Evolutionary conservation across 305 asterid species (phyloP), one percentile per base, ranked within the genome.

Genomic region (Coffea humblotiana): DNA sequence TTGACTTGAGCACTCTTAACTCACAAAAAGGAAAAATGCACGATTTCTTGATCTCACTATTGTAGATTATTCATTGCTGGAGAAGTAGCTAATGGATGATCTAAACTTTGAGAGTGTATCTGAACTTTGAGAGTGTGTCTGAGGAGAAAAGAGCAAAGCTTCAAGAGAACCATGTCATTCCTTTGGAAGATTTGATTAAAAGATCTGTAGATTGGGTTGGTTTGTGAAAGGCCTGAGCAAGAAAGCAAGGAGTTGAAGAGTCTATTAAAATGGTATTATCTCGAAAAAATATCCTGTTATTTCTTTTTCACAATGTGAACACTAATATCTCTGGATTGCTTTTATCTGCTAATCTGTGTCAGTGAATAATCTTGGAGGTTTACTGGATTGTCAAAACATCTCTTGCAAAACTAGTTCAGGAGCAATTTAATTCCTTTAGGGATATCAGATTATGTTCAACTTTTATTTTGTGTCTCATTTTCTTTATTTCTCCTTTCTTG

Each of bases 171-270:
- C 45, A 79, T 35, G 78, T 49, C 43, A 77, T 85, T 29, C 75
- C 85, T 1, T 67, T 83, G 88, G 89, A 87, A 77, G 89, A 88
- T 40, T 78, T 90, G 87, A 70, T 84, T 27, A 86, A 70, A 71
- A 81, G 80, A 69, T 80, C 87, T 2, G 32, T 29, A 29, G 69
- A 87, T 75, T 86, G 86, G 87, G 78, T 19, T 81, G 74, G n/a
- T 78, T 71, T 73, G 45, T 58, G 3, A 84, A 70, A 72, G 80
- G 72, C 8, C 32, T 29, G 25, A 37, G 43, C 43, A 37, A 2
- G 43, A 37, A 37, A 37, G 43, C 43, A 37, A 37, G 43, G 43
- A 37, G 43, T 37, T 37, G 43, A 37, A 37, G 43, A 37, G 43
- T 37, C 2, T 4, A 37, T 37, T 37, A 37, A 37, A 37, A 37